Conservation (phyloP, 805 yeast species). For the Geotrichum ghanense region DNA sequence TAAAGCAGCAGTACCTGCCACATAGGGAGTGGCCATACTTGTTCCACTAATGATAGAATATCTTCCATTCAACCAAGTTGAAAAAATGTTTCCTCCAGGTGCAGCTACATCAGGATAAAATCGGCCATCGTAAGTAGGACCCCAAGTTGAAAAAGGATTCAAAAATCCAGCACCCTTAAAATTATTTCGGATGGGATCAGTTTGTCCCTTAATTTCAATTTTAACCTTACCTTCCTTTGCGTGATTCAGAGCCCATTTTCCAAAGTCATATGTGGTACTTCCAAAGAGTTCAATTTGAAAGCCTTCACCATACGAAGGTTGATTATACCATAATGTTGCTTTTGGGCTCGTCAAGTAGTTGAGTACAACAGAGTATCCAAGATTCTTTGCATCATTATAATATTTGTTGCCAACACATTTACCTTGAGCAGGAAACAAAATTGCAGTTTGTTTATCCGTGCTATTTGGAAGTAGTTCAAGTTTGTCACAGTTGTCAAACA, state of each 20-base stretch:
- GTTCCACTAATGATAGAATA: constrained; percentile 13
- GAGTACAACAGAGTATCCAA: background rate
- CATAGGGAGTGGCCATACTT: constrained; percentile 15
- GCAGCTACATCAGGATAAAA: constrained; percentile 16
- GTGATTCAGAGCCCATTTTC: background rate
- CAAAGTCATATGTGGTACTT: background rate
- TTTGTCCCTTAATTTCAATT: background rate
- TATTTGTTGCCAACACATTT: background rate
- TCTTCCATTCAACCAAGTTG: constrained; percentile 6
- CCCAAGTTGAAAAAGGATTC: constrained; percentile 13
- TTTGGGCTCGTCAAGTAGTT: background rate
- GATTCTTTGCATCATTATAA: background rate
- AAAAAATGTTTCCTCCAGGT: constrained; percentile 16
- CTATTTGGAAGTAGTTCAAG: background rate
- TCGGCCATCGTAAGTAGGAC: constrained; percentile 16
- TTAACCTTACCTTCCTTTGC: background rate
- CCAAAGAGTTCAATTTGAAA: background rate
- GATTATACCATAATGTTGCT: background rate
- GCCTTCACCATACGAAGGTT: background rate
- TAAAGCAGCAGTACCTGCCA: constrained; percentile 15
- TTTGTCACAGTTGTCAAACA: background rate
- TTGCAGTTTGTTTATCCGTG: background rate
- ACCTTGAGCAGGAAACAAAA: background rate
- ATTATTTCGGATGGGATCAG: background rate
- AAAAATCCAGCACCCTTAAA: constrained; percentile 1